Evolutionary conservation across 2,329 filamentous ascomycete genomes (phyloP).

Genomic region (Fusarium longipes): DNA sequence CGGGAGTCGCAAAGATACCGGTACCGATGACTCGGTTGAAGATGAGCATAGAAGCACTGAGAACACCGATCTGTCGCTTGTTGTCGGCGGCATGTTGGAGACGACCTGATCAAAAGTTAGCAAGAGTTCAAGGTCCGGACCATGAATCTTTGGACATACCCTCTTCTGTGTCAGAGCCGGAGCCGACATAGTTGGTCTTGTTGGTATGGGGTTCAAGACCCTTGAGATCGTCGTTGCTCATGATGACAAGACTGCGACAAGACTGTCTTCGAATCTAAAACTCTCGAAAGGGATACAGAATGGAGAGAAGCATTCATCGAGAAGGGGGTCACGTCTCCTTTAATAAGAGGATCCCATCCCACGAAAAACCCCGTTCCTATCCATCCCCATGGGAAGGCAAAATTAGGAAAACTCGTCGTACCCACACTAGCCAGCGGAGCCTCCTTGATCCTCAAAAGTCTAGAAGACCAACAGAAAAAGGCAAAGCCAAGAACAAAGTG

Average conservation of each 20-base stretch:
- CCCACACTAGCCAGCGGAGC: conserved; percentile 26
- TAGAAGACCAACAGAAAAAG: conserved; percentile 43
- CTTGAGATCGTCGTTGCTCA: conserved; percentile 39
- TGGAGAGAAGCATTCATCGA: neutral
- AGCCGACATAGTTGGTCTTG: conserved; percentile 31
- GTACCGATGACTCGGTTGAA: conserved; percentile 75
- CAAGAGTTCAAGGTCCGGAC: neutral
- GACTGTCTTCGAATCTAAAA: neutral
- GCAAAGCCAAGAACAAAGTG: neutral
- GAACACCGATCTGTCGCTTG: conserved; percentile 66
- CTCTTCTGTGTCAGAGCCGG: conserved; percentile 41
- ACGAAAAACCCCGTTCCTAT: neutral
- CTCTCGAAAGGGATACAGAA: neutral
- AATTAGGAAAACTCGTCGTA: conserved; percentile 21
- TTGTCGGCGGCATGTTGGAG: conserved; percentile 57
- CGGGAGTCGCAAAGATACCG: conserved; percentile 74
- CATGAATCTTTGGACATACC: conserved; percentile 19
- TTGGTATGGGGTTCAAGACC: conserved; percentile 24
- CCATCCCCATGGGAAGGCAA: conserved; percentile 27
- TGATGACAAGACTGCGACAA: conserved; percentile 11
- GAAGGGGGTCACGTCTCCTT: conserved; percentile 19
- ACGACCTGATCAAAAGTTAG: conserved; percentile 41
- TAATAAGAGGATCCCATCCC: conserved; percentile 23
- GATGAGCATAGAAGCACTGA: conserved; percentile 68
- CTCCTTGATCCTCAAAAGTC: conserved; percentile 24